Percentiles rank a stretch among this genome's conserved stretches.
Conservation (phyloP, 2,329 filamentous ascomycete species). For the Beauveria bassiana region DNA sequence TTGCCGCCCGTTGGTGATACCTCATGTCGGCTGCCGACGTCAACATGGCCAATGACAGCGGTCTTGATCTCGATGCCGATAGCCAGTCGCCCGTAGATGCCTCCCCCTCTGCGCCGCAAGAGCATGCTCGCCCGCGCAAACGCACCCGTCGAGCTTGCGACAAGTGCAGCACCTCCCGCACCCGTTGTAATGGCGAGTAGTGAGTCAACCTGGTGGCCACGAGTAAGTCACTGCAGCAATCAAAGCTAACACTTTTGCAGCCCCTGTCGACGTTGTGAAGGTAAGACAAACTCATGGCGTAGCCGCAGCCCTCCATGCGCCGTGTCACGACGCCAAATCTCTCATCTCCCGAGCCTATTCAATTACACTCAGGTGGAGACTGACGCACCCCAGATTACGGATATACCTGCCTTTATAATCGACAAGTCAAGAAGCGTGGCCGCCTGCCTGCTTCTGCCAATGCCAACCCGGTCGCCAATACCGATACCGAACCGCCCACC, state of each 20-base stretch:
- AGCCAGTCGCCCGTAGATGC: slow-evolving; percentile 15
- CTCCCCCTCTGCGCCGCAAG: not conserved
- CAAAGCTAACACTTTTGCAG: slow-evolving; percentile 8
- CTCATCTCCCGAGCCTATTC: not conserved
- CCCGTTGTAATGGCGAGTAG: slow-evolving; percentile 37
- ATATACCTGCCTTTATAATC: slow-evolving; percentile 29
- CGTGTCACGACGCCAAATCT: not conserved
- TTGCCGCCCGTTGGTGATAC: not conserved
- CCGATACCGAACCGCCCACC: not conserved
- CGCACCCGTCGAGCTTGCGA: slow-evolving; percentile 24
- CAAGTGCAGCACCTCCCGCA: slow-evolving; percentile 31
- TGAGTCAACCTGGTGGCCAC: slow-evolving; percentile 19
- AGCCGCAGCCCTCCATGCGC: no score
- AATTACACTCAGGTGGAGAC: not conserved
- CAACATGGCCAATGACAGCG: not conserved
- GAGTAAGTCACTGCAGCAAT: not conserved
- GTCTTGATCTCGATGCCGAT: not conserved
- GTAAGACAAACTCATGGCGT: slow-evolving; percentile 17
- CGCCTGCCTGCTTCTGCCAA: slow-evolving; percentile 22
- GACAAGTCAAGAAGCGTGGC: slow-evolving; percentile 30
- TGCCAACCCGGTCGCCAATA: not conserved
- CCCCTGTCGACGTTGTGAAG: slow-evolving; percentile 29
- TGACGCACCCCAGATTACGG: slow-evolving; percentile 25
- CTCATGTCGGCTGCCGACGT: not conserved
- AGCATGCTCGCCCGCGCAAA: slow-evolving; percentile 21